Base-by-base conservation (phyloP, 129 eudicot genomes). In the Artemisia argyi region DNA sequence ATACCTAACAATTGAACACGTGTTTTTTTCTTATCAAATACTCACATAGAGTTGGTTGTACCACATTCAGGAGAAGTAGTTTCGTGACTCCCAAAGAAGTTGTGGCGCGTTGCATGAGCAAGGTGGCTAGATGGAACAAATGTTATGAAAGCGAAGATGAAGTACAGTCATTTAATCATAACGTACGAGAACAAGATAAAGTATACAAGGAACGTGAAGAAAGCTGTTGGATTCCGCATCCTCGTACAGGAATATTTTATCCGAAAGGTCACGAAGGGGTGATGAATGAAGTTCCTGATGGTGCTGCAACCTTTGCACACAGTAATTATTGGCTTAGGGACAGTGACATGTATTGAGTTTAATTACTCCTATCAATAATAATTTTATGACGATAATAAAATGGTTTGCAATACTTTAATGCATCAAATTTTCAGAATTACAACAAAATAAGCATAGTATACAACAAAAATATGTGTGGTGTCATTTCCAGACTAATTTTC, bases 191-290 rank as follows among this genome's bases (percentile, higher is more conserved):
- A 63, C 44, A 63, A 24, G 57, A 77, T 47, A 61, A 11, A 26
- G 55, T 51, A 35, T 39, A 51, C 51, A 49, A 73, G 18, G 53
- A 67, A 52, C 32, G 14, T 17, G 61, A 73, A 51, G 62, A 61
- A 61, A 49, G 61, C 3, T 68, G 61, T 15, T 89, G 96, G 96
- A 51, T 81, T 53, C 91, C 89, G 7, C 69, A 89, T 71, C 84
- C 81, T 11, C 89, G 91, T 7, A 89, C 85, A 1, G 89, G 96
- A 39, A 89, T 89, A 78, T 89, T 86, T 70, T 79, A 61, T 78
- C 92, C 91, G 15, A 70, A 69, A 77, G 96, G 96, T 0, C 85
- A 89, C 0, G 91, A 89, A 26, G 26, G 81, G 83, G 92, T 89
- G 53, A 79, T 89, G 92, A 79, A 83, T 0, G 92, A 84, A 64